Conservation (phyloP, 139 green algal species). For the Zygnema circumcarinatum region DNA sequence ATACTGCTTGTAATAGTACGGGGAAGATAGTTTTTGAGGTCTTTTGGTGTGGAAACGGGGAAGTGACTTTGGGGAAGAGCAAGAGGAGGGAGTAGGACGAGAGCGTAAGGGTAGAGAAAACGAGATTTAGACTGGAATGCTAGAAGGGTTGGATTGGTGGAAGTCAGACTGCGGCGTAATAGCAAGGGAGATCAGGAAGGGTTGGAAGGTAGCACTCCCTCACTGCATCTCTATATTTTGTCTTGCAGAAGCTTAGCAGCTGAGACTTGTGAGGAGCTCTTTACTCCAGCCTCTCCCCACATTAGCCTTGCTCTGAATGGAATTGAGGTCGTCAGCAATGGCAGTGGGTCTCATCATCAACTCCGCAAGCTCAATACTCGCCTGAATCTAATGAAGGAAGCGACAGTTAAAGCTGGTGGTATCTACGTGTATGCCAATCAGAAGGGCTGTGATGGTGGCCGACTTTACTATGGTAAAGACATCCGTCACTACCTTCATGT, state of each 20-base stretch:
- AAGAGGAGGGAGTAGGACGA: too few species aligned
- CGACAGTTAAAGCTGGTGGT: slow-evolving; percentile 87
- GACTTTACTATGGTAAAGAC: slow-evolving; percentile 87
- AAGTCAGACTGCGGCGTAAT: too few species aligned
- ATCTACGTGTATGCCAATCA: slow-evolving; percentile 99
- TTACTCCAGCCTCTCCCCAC: slow-evolving; percentile 80
- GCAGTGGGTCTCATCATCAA: slow-evolving; percentile 88
- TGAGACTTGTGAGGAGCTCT: slow-evolving; percentile 97
- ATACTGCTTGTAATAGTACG: too few species aligned
- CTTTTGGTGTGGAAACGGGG: too few species aligned
- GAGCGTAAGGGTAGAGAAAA: too few species aligned
- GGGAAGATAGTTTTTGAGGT: too few species aligned
- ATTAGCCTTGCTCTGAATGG: slow-evolving; percentile 67
- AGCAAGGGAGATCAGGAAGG: too few species aligned
- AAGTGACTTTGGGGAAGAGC: too few species aligned
- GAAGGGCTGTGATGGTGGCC: slow-evolving; percentile 91
- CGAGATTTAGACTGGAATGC: too few species aligned
- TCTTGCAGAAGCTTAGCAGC: slow-evolving; percentile 61
- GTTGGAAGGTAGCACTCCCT: too few species aligned
- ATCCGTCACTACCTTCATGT: not conserved
- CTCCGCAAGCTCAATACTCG: slow-evolving; percentile 83
- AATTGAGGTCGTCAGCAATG: slow-evolving; percentile 95
- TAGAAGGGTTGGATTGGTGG: too few species aligned
- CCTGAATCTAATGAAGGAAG: slow-evolving; percentile 84
- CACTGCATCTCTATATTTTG: not conserved